phyloP scores from a whole-genome alignment of 1,139 yeast genomes.

The Candida gigantensis region DNA sequence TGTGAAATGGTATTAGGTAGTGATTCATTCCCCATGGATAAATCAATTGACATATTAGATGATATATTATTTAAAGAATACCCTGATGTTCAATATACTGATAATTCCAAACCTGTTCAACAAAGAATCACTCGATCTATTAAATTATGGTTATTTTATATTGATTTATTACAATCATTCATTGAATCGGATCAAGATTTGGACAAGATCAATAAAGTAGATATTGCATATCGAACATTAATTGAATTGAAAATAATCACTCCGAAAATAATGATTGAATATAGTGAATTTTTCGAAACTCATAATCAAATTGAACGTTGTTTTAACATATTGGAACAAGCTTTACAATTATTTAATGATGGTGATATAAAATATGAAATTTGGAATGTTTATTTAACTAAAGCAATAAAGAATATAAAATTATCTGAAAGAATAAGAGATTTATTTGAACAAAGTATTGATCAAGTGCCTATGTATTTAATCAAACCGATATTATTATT shows the following conservation, averaged over 20 bases:
- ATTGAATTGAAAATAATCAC: slow-evolving; percentile 69
- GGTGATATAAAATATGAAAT: slow-evolving; percentile 64
- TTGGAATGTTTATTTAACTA: slow-evolving; percentile 69
- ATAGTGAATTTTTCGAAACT: slow-evolving; percentile 62
- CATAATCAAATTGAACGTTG: slow-evolving; percentile 50
- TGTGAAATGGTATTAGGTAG: slow-evolving; percentile 60
- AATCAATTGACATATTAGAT: slow-evolving; percentile 56
- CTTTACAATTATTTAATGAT: slow-evolving; percentile 59
- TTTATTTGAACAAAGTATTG: slow-evolving; percentile 61
- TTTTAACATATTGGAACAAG: slow-evolving; percentile 67
- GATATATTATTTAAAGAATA: slow-evolving; percentile 41
- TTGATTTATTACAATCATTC: slow-evolving; percentile 71
- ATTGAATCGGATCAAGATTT: slow-evolving; percentile 32
- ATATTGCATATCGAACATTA: slow-evolving; percentile 56
- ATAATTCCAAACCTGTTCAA: slow-evolving; percentile 54
- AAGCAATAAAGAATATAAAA: slow-evolving; percentile 37
- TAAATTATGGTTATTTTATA: slow-evolving; percentile 71
- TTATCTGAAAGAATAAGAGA: slow-evolving; percentile 65
- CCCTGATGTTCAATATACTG: slow-evolving; percentile 32
- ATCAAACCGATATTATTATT: slow-evolving; percentile 52
- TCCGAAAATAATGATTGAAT: slow-evolving; percentile 64
- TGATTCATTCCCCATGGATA: slow-evolving; percentile 45
- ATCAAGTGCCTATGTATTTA: slow-evolving; percentile 38
- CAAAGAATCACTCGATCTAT: slow-evolving; percentile 59
- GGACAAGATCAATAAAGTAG: slow-evolving; percentile 24